Base-by-base conservation (phyloP, 257 asterid genomes). In the Penstemon eatonii region DNA sequence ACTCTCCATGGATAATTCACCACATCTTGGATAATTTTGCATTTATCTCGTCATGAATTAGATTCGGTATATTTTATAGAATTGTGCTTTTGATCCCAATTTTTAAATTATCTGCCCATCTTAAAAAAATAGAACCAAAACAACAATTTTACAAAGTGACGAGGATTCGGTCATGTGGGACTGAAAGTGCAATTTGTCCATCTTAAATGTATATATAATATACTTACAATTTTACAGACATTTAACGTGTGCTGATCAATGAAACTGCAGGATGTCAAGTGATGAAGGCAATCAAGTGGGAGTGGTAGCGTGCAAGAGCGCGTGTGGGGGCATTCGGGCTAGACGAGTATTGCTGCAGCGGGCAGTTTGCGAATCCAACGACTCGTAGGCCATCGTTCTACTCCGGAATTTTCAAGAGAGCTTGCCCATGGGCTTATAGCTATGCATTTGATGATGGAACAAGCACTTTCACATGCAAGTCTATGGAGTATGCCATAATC, bases 271-370 rank as follows among this genome's bases (percentile, higher is more conserved):
- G 94, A 60, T 91, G 97, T 56, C 97, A 3, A 69, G 60, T 9
- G 89, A 73, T 6, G 84, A 69, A 51, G 79, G 73, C 2, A 65
- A 43, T 45, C 85, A 63, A 19, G 85, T 76, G 51, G 87, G 86
- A 42, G 96, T 89, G 45, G 87, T 89, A 53, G 97, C 89, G 12
- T 89, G 97, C 84, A 85, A 77, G 85, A 91, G 97, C 12, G 97
- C 97, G 2, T 91, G 95, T 65, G 89, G 50, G 75, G 95, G n/a
- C 94, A 5, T 89, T 91, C 63, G 86, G 90, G 37, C 74, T 85
- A 18, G 93, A 87, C 52, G 86, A 89, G 59, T 91, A 84, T 47
- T 89, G 96, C 65, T 91, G 97, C 78, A 87, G 96, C 3, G 97
- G 95, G 9, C 89, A 85, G 79, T 87, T 81, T 49, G 95, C 93